Base-by-base conservation (phyloP, 306 rosid species). In the Begonia peltatifolia region DNA sequence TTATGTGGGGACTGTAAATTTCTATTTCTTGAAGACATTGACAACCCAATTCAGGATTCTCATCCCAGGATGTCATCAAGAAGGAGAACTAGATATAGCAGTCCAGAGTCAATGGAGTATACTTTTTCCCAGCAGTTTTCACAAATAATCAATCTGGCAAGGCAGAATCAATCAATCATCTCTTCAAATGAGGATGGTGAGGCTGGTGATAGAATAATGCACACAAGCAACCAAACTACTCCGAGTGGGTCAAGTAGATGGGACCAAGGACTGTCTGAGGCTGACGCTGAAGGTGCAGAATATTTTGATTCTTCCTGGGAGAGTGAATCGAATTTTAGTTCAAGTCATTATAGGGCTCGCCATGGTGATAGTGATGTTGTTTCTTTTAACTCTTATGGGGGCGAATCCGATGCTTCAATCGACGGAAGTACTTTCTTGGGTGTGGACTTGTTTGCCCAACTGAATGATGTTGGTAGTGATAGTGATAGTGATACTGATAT, bases 1-100 rank as follows among this genome's bases (percentile, higher is more conserved):
- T 63, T 87, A 38, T 92, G 99, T 42, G 93, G 87, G 43, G 96
- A 92, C 61, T 92, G 96, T 76, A 83, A 87, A 57, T 87, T 87
- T 78, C 73, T 92, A 62, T 64, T 81, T 54, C 79, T 79, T 15
- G 99, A 92, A 71, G 94, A 83, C 68, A 57, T 61, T 61, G 80
- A 74, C 57, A 71, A 51, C 46, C 85, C 76, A 22, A 3, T 49
- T 12, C 84, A 20, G 44, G 64, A 66, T 41, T 55, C 79, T 60
- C 59, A 63, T 62, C 62, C 23, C 14, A 72, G 48, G 57, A 72
- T 68, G 55, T 53, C 77, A 20, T 64, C 54, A 12, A 66, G 94
- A 60, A 69, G 72, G 53, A 63, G 87, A 72, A 64, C 74, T 58
- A 75, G 84, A 69, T 57, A 69, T 57, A 59, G 68, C 62, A 81